Evolutionary conservation across 768 basidiomycete species (phyloP).

Genomic region (Pleurotus ostreatus): DNA sequence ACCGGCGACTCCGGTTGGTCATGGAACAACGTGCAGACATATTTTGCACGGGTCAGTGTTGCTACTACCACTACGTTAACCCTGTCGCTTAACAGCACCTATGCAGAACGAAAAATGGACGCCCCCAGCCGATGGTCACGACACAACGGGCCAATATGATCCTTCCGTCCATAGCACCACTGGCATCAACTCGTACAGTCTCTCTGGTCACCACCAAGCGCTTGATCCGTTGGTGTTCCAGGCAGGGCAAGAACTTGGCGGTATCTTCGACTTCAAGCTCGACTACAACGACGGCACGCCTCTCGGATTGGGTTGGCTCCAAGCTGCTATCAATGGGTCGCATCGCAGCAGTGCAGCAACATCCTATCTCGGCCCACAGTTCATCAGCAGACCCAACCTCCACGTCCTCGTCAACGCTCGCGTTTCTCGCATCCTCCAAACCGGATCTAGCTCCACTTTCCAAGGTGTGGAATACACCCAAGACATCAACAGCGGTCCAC

Average conservation of each 20-base stretch:
- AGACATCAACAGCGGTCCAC: not conserved
- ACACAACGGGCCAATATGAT: conserved; percentile 23
- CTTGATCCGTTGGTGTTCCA: conserved; percentile 18
- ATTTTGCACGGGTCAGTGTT: conserved; percentile 18
- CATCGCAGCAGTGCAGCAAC: conserved; percentile 27
- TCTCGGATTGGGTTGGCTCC: conserved; percentile 26
- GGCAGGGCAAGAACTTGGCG: conserved; percentile 14
- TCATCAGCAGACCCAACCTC: conserved; percentile 21
- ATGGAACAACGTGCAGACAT: conserved; percentile 21
- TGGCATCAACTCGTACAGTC: conserved; percentile 21
- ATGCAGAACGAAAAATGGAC: conserved; percentile 22
- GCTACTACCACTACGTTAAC: not conserved
- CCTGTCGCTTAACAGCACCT: not conserved
- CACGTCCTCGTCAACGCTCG: conserved; percentile 26
- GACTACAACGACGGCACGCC: conserved; percentile 26
- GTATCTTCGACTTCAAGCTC: conserved; percentile 22
- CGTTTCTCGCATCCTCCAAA: conserved; percentile 22
- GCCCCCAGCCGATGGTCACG: conserved; percentile 22
- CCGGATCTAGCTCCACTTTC: conserved; percentile 14
- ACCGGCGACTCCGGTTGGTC: conserved; percentile 26
- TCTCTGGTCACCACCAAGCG: conserved; percentile 17
- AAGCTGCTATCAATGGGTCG: conserved; percentile 21
- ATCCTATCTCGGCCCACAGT: conserved; percentile 21
- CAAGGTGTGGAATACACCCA: conserved; percentile 18
- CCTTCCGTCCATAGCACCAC: conserved; percentile 20